These are phyloP conservation scores for Draba incana DNA, from an alignment of 345 rosid species.

Conservation along the genomic window DNA sequence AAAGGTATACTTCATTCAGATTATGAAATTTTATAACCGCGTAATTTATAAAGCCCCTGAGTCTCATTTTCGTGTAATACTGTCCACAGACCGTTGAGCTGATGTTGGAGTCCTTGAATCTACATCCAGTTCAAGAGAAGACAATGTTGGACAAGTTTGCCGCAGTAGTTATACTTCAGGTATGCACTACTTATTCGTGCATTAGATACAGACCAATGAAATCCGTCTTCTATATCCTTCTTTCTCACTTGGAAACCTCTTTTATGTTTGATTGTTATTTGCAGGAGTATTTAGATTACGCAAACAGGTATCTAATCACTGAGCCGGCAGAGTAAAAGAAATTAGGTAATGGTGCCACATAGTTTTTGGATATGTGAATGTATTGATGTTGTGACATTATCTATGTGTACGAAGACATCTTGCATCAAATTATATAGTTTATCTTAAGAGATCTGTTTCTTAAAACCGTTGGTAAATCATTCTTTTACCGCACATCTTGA, in stretches of 20 bases:
- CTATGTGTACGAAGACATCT: slow-evolving; percentile 16
- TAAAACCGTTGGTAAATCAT: slow-evolving; percentile 5
- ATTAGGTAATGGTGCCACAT: not conserved
- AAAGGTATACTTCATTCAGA: slow-evolving; percentile 52
- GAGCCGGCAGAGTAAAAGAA: slow-evolving; percentile 36
- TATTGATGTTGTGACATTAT: slow-evolving; percentile 13
- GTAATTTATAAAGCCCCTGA: not conserved
- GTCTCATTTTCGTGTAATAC: slow-evolving; percentile 3
- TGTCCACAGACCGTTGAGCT: slow-evolving; percentile 61
- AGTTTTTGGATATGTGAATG: slow-evolving; percentile 16
- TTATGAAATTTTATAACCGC: not conserved
- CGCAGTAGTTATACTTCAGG: slow-evolving; percentile 94
- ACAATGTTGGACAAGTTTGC: slow-evolving; percentile 80
- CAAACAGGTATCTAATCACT: slow-evolving; percentile 48
- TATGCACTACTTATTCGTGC: slow-evolving; percentile 32
- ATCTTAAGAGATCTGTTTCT: not conserved
- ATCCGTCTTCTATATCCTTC: not conserved
- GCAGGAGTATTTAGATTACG: slow-evolving; percentile 76
- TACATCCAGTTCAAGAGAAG: slow-evolving; percentile 63
- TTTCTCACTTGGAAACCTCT: not conserved
- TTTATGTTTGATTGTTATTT: slow-evolving; percentile 30
- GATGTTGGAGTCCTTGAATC: slow-evolving; percentile 59
- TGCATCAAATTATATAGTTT: not conserved
- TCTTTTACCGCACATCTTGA: not conserved
- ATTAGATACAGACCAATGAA: slow-evolving; percentile 1